These are phyloP conservation scores for Hypoxylon sp. DNA, from an alignment of 2,329 filamentous ascomycete genomes.

Conservation along the genomic window DNA sequence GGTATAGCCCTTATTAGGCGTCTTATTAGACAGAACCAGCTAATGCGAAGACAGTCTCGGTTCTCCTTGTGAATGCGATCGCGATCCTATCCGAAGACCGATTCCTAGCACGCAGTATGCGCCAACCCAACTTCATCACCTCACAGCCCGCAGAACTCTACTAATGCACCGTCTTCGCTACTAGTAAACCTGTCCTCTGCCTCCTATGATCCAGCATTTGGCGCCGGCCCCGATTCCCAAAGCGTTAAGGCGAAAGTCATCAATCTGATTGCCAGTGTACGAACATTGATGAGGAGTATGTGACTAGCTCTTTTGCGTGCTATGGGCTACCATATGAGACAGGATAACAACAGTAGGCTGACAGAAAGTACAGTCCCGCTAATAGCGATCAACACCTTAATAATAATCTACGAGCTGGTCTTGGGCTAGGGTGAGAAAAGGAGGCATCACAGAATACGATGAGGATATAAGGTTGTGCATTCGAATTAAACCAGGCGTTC, in stretches of 20 bases:
- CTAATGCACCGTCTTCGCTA: slow-evolving; percentile 64
- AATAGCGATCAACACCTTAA: slow-evolving; percentile 84
- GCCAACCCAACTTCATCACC: slow-evolving; percentile 31
- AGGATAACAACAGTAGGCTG: slow-evolving; percentile 4
- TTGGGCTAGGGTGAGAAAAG: slow-evolving; percentile 68
- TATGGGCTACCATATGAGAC: not conserved
- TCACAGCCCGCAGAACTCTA: not conserved
- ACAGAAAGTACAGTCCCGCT: slow-evolving; percentile 75
- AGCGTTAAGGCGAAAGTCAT: slow-evolving; percentile 90
- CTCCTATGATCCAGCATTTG: slow-evolving; percentile 82
- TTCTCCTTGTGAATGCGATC: slow-evolving; percentile 94
- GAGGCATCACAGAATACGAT: slow-evolving; percentile 16
- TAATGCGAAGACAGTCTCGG: slow-evolving; percentile 69
- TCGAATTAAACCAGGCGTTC: slow-evolving; percentile 39
- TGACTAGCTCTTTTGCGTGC: slow-evolving; percentile 47
- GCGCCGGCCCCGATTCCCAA: slow-evolving; percentile 74
- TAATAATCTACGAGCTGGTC: slow-evolving; percentile 86
- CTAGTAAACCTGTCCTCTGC: slow-evolving; percentile 84
- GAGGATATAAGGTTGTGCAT: slow-evolving; percentile 35
- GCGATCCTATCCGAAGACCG: slow-evolving; percentile 95
- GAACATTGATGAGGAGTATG: slow-evolving; percentile 94
- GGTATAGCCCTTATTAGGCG: slow-evolving; percentile 59
- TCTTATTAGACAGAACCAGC: slow-evolving; percentile 32
- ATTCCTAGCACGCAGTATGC: slow-evolving; percentile 86
- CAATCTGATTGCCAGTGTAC: slow-evolving; percentile 89